Evolutionary conservation across 148 eudicot species (phyloP), one percentile per base, ranked within the genome.

Genomic region (Persicaria tinctoria): DNA sequence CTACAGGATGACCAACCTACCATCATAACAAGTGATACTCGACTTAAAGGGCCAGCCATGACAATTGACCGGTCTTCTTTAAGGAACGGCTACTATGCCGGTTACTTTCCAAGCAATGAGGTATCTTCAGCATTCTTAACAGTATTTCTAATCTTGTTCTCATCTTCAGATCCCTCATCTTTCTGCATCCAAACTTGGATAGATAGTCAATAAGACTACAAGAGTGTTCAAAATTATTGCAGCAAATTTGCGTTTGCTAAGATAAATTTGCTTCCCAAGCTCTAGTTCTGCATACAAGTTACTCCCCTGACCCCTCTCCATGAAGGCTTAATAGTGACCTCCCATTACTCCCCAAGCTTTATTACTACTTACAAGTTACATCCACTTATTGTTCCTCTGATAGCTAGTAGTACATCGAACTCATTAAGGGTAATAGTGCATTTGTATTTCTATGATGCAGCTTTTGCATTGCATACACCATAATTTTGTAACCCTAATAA

Each of bases 1-100:
- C 68, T 73, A 46, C 79, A 87, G 83, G 74, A 63, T 74, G 81
- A 80, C 41, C 78, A 79, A n/a, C 75, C 85, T 72, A 50, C 79
- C 75, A 53, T 79, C 47, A 51, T 41, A 48, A 70, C 78, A 18
- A 74, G 73, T 56, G 76, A 73, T 78, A 74, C 73, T 32, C 77
- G 82, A 38, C 80, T 79, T 47, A 71, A 74, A 72, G 88, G 85
- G 13, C 55, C 70, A 47, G 76, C 88, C 64, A 18, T 80, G 76
- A 44, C 84, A 73, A 76, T 80, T 48, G 76, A 78, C 27, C 83
- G 70, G 12, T 63, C 82, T 78, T 47, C 78, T 38, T 64, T 83
- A 2, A 76, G 84, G 83, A 77, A 70, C 55, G 76, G 78, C 46
- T 51, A 47, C 49, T 68, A 79, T 75, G 80, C 90, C 50, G 76